Base-by-base conservation (phyloP, 2,329 filamentous ascomycete genomes). In the Aspergillus fumigatus region DNA sequence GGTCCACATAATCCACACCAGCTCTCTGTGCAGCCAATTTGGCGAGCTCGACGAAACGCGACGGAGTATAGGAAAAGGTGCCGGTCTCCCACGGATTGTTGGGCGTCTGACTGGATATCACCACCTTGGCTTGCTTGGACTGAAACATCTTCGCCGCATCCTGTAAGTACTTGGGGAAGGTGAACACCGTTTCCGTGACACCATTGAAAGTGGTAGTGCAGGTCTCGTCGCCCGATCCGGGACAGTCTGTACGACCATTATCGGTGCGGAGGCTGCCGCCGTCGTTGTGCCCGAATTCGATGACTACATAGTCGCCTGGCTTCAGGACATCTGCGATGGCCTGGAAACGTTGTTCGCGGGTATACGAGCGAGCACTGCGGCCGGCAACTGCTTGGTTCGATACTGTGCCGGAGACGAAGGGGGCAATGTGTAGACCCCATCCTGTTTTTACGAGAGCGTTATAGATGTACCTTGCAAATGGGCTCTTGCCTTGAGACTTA, bases 231-330 rank as follows among this genome's bases (percentile, higher is more conserved):
- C 82, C 83, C 0, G 77, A 73, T 2, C 84, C 84, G 2, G 74
- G 67, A 56, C 86, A 89, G 62, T 83, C 84, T 1, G 80, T 82
- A 14, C 85, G 80, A 0, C 82, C 82, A 62, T 88, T 88, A 69
- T 89, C 86, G 11, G 71, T 79, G 1, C 69, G 70, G 2, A 85
- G 73, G 0, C 80, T 80, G 1, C 86, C 85, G 23, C 85, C 87
- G 62, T 89, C 87, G 64, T 90, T 90, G 75, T 89, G 87, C 0
- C 87, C 87, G 64, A 89, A 88, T 64, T 89, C 86, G 53, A 89
- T 88, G 53, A 89, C 77, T 1, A 88, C 85, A 70, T 83, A 86
- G 70, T 89, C 87, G 32, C 84, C 84, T 1, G 76, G 55, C 65
- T 80, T 62, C 25, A 88, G 75, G 2, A 76, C 65, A 32, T 77